phyloP scores from a whole-genome alignment of 768 basidiomycete genomes.

The Coprinellus aureogranulatus region DNA sequence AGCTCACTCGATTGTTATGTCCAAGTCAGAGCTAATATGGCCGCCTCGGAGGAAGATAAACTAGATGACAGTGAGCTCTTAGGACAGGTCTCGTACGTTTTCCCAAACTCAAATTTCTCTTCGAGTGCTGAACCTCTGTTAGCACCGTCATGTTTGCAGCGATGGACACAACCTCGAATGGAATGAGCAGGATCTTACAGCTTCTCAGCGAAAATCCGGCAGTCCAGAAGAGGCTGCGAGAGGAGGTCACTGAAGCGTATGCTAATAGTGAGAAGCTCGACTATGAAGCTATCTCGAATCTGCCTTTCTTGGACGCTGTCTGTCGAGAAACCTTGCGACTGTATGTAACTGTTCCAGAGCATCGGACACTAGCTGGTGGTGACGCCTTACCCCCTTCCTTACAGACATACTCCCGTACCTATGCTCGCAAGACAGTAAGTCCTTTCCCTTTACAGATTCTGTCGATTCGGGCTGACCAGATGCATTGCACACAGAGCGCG shows the following conservation, averaged over 20 bases:
- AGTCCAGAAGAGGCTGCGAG: constrained; percentile 20
- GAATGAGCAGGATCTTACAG: constrained; percentile 16
- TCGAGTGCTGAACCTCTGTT: background rate
- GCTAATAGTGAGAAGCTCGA: constrained; percentile 27
- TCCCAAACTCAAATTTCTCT: background rate
- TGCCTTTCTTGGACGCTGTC: constrained; percentile 38
- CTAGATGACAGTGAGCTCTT: constrained; percentile 34
- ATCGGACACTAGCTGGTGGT: background rate
- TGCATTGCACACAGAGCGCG: constrained; percentile 17
- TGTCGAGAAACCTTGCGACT: constrained; percentile 37
- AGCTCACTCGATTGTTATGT: background rate
- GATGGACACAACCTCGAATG: constrained; percentile 24
- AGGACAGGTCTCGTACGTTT: constrained; percentile 30
- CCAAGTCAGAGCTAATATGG: constrained; percentile 36
- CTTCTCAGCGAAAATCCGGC: constrained; percentile 17
- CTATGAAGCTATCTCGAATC: constrained; percentile 35
- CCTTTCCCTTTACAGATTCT: background rate
- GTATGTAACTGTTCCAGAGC: constrained; percentile 12
- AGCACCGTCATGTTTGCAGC: constrained; percentile 25
- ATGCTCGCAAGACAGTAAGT: constrained; percentile 18
- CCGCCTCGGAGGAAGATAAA: constrained; percentile 27
- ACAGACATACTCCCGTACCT: constrained; percentile 23
- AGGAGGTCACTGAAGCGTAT: constrained; percentile 19
- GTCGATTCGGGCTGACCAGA: background rate
- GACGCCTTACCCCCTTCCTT: background rate